These are phyloP conservation scores for Barbarea vulgaris DNA, from an alignment of 345 rosid species.

Conservation along the genomic window DNA sequence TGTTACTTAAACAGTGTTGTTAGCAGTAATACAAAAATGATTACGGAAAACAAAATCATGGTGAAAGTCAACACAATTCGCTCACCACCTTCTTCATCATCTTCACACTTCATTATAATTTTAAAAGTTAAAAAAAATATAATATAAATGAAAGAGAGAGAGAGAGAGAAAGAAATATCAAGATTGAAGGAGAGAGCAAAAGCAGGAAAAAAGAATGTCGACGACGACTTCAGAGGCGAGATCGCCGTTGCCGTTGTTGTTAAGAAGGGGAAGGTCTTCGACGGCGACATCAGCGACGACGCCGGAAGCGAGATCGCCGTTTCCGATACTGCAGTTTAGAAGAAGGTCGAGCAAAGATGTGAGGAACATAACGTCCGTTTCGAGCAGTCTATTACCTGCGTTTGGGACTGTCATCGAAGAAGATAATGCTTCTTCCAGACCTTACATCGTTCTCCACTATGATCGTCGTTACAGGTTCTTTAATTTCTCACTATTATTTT, in stretches of 20 bases:
- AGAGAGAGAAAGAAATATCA: not conserved
- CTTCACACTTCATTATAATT: not conserved
- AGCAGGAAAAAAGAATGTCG: slow-evolving; percentile 39
- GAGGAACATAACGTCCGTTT: slow-evolving; percentile 67
- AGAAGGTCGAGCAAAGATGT: slow-evolving; percentile 61
- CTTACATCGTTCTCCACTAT: slow-evolving; percentile 66
- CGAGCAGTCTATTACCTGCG: slow-evolving; percentile 87
- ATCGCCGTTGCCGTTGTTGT: slow-evolving; percentile 53
- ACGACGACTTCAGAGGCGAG: slow-evolving; percentile 43
- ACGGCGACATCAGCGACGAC: slow-evolving; percentile 16
- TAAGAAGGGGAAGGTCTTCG: slow-evolving; percentile 49
- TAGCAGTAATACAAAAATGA: not conserved
- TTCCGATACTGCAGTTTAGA: slow-evolving; percentile 51
- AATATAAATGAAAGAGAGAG: slow-evolving; percentile 15
- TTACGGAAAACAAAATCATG: not conserved
- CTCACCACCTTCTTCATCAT: slow-evolving; percentile 3
- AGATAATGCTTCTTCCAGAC: slow-evolving; percentile 48
- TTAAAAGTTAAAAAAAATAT: not conserved
- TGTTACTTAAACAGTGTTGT: not conserved
- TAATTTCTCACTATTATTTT: not conserved
- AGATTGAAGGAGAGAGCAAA: slow-evolving; percentile 14
- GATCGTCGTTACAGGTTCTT: slow-evolving; percentile 85
- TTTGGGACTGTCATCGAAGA: slow-evolving; percentile 76
- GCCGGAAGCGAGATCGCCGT: slow-evolving; percentile 46
- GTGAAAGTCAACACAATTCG: slow-evolving; percentile 25